Evolutionary conservation across 2,329 filamentous ascomycete species (phyloP).

Genomic region (Leptographium wingfieldii): DNA sequence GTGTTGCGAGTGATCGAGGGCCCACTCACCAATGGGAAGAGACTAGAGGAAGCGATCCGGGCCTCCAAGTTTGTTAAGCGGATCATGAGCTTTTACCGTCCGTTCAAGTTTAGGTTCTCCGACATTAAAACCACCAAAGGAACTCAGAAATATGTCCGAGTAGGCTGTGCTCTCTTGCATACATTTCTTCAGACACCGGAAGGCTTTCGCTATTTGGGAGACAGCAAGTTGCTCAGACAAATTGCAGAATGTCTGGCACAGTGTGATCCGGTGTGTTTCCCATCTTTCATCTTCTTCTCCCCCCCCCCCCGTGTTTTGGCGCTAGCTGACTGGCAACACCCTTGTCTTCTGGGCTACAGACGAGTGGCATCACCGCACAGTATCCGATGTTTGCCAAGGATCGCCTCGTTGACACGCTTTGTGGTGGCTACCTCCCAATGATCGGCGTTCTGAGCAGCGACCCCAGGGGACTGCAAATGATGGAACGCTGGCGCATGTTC

Average conservation of each 20-base stretch:
- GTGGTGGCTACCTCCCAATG: slow-evolving; percentile 88
- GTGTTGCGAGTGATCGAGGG: slow-evolving; percentile 87
- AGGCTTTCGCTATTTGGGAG: slow-evolving; percentile 71
- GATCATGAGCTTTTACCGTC: slow-evolving; percentile 85
- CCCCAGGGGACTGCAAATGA: slow-evolving; percentile 68
- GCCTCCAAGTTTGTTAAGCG: slow-evolving; percentile 94
- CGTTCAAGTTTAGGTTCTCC: slow-evolving; percentile 93
- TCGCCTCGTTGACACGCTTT: slow-evolving; percentile 74
- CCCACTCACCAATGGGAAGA: slow-evolving; percentile 77
- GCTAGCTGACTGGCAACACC: background rate
- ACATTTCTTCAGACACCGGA: slow-evolving; percentile 76
- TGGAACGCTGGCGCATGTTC: slow-evolving; percentile 95
- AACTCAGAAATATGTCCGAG: slow-evolving; percentile 86
- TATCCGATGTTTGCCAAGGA: slow-evolving; percentile 82
- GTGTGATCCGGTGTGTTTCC: slow-evolving; percentile 61
- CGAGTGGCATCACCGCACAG: slow-evolving; percentile 63
- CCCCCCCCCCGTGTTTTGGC: slow-evolving; percentile 5
- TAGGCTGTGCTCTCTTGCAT: slow-evolving; percentile 78
- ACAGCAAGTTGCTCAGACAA: slow-evolving; percentile 87
- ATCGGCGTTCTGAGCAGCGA: slow-evolving; percentile 79
- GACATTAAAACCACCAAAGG: slow-evolving; percentile 81
- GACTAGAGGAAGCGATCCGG: slow-evolving; percentile 86
- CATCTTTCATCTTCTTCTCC: background rate
- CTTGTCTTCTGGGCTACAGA: slow-evolving; percentile 24
- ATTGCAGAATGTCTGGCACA: slow-evolving; percentile 93